Conservation (phyloP, 768 basidiomycete genomes). For the Pulveroboletus sp. region DNA sequence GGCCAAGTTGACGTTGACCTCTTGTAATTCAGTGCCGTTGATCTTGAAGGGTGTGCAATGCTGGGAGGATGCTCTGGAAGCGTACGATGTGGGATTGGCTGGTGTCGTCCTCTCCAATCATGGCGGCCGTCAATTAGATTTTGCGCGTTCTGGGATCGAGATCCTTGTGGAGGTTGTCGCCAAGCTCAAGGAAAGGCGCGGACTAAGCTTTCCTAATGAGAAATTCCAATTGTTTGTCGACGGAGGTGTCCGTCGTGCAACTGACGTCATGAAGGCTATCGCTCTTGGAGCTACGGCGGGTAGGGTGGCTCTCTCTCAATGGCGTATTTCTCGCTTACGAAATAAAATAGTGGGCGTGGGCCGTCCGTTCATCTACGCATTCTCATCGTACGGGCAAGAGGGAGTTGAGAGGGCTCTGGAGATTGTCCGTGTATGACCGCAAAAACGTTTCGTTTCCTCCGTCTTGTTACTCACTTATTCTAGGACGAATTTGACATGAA, state of each 20-base stretch:
- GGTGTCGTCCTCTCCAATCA: constrained; percentile 89
- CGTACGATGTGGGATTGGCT: constrained; percentile 70
- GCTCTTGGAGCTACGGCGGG: constrained; percentile 89
- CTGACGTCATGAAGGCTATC: constrained; percentile 85
- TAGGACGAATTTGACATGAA: constrained; percentile 99
- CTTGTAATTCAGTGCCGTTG: constrained; percentile 66
- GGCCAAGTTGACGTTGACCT: constrained; percentile 1
- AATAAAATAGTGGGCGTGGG: constrained; percentile 65
- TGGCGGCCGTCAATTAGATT: constrained; percentile 76
- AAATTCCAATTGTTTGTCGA: constrained; percentile 87
- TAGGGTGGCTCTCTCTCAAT: constrained; percentile 16
- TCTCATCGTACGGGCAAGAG: constrained; percentile 83
- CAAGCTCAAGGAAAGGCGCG: constrained; percentile 64
- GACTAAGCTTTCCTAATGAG: constrained; percentile 71
- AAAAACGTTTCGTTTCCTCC: background rate
- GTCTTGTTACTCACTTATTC: background rate
- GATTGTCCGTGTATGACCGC: constrained; percentile 60
- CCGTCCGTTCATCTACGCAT: constrained; percentile 85
- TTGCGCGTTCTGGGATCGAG: constrained; percentile 85
- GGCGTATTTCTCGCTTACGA: constrained; percentile 8
- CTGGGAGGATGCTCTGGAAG: constrained; percentile 87
- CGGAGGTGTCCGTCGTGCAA: constrained; percentile 91
- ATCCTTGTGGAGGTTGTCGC: constrained; percentile 83
- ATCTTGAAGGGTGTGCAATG: constrained; percentile 88
- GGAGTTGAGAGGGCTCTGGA: constrained; percentile 83